Percentiles rank a stretch among this genome's conserved stretches.
These are phyloP conservation scores for Prunus dulcis DNA, from an alignment of 306 rosid species.

Conservation along the genomic window DNA sequence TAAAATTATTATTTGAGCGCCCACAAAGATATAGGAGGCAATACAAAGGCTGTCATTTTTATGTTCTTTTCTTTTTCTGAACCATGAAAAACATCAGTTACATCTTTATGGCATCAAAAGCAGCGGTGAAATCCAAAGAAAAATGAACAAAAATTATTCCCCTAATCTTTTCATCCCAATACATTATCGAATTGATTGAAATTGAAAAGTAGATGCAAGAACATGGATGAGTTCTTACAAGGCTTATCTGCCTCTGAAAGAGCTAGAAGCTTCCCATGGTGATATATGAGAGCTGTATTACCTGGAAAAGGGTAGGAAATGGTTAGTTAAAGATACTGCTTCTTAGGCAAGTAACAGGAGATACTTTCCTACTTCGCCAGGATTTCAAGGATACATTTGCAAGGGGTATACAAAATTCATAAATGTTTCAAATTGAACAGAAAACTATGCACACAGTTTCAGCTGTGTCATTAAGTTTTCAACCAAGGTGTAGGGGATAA, in stretches of 20 bases:
- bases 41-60: neutral
- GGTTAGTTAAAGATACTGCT: slow-evolving; percentile 22
- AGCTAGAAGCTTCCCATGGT: slow-evolving; percentile 87
- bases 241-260: slow-evolving; percentile 95
- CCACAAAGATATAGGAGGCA: neutral
- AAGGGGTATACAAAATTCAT: neutral
- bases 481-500: neutral
- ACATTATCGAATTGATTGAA: neutral
- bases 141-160: neutral
- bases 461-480: neutral
- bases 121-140: slow-evolving; percentile 1
- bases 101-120: neutral
- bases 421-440: neutral
- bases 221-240: slow-evolving; percentile 42
- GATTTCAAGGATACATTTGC: neutral
- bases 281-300: slow-evolving; percentile 88
- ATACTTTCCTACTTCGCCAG: neutral
- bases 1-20: neutral
- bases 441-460: neutral
- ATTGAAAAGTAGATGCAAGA: slow-evolving; percentile 1
- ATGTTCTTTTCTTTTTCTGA: slow-evolving; percentile 5
- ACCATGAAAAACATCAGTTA: slow-evolving; percentile 9
- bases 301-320: slow-evolving; percentile 42
- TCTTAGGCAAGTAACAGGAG: neutral
- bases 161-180: neutral